phyloP scores from a whole-genome alignment of 192 early-diverging fungal species.

The Glomus cerebriforme region DNA sequence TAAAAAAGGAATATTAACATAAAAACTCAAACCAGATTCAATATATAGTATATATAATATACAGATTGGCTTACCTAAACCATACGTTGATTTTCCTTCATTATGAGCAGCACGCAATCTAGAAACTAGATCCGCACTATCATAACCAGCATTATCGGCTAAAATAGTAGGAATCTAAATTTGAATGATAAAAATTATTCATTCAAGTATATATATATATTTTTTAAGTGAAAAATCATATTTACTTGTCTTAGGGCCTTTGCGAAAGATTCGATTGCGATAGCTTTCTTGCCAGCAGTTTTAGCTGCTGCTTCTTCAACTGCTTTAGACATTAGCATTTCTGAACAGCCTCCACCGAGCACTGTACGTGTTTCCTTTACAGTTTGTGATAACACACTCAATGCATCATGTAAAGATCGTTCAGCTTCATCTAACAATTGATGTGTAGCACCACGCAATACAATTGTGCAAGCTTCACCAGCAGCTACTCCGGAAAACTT shows the following conservation, averaged over 20 bases:
- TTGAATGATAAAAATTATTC: neutral
- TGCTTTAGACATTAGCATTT: conserved; percentile 97
- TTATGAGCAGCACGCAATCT: conserved; percentile 93
- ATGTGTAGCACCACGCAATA: conserved; percentile 91
- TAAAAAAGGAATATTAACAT: neutral
- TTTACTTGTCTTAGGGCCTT: conserved; percentile 70
- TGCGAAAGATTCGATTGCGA: conserved; percentile 95
- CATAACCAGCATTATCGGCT: conserved; percentile 96
- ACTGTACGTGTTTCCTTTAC: conserved; percentile 92
- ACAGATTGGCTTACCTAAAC: conserved; percentile 56
- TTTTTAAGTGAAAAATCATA: too few species aligned
- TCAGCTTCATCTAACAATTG: conserved; percentile 98
- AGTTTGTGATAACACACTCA: conserved; percentile 94
- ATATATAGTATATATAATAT: neutral
- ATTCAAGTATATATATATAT: neutral
- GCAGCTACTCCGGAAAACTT: conserved; percentile 96
- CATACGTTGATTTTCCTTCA: conserved; percentile 73
- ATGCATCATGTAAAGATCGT: conserved; percentile 94
- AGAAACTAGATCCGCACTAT: conserved; percentile 91
- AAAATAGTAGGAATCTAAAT: conserved; percentile 95
- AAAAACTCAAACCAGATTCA: too few species aligned
- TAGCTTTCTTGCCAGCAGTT: conserved; percentile 93
- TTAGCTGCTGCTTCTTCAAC: conserved; percentile 91
- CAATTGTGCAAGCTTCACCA: conserved; percentile 97
- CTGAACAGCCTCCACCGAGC: conserved; percentile 94